Conservation (phyloP, 1,284 basidiomycete species). For the Trichosporon faecale region DNA sequence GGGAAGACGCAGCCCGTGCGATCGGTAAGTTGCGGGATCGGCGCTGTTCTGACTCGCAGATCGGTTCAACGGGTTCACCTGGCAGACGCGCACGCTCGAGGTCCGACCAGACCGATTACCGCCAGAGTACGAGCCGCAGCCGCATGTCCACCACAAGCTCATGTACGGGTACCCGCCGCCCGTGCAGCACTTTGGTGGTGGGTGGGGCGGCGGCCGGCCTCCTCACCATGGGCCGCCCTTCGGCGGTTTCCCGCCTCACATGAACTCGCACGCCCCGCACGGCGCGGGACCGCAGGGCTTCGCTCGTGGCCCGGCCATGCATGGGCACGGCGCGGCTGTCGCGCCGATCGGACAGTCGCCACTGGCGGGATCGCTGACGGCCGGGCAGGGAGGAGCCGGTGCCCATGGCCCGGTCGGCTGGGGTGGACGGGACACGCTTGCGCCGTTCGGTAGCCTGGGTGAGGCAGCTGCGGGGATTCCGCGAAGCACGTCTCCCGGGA, state of each 20-base stretch:
- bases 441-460: background rate
- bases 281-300: constrained; percentile 22
- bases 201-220: constrained; percentile 19
- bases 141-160: constrained; percentile 39
- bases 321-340: constrained; percentile 21
- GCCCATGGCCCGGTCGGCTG: background rate
- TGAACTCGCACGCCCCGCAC: constrained; percentile 19
- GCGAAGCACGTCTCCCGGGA: constrained; percentile 22
- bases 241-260: constrained; percentile 34
- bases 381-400: constrained; percentile 1
- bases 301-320: constrained; percentile 21
- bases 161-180: constrained; percentile 24
- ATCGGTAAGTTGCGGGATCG: constrained; percentile 55
- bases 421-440: constrained; percentile 12
- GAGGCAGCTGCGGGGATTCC: background rate
- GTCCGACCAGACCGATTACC: constrained; percentile 77
- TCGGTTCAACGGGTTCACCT: constrained; percentile 83
- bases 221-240: constrained; percentile 24
- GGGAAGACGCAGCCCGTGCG: constrained; percentile 85
- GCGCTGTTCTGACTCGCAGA: constrained; percentile 20
- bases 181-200: constrained; percentile 24
- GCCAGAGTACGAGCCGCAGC: constrained; percentile 57
- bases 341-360: constrained; percentile 41
- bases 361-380: constrained; percentile 43
- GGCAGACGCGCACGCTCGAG: constrained; percentile 86